Evolutionary conservation across 2,329 filamentous ascomycete species (phyloP).

Genomic region (Gnomoniopsis sp.): DNA sequence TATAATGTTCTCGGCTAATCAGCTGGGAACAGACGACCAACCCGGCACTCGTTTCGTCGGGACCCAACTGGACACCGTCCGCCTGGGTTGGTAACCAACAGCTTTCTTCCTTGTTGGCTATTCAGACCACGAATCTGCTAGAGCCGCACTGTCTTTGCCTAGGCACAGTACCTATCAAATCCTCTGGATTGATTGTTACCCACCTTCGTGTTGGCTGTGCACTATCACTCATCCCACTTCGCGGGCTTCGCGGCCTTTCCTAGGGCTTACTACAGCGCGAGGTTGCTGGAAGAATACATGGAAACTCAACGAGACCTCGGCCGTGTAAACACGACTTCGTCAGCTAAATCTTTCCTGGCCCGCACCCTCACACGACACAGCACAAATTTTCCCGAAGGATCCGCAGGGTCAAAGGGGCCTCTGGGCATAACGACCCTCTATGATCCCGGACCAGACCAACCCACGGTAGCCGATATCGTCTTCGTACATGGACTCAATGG

Average conservation of each 20-base stretch:
- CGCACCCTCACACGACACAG: neutral
- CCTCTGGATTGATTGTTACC: too few relatives aligned
- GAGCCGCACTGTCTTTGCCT: too few relatives aligned
- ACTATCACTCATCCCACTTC: neutral
- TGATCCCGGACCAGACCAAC: conserved; percentile 8
- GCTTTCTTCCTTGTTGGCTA: too few relatives aligned
- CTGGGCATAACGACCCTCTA: conserved; percentile 24
- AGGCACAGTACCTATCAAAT: too few relatives aligned
- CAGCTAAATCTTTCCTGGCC: conserved; percentile 7
- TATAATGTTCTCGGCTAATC: too few relatives aligned
- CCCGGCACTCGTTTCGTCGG: too few relatives aligned
- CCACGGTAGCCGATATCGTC: conserved; percentile 26
- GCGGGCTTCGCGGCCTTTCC: neutral
- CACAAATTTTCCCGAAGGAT: neutral
- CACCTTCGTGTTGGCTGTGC: too few relatives aligned
- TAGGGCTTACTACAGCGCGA: neutral
- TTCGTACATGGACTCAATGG: conserved; percentile 39
- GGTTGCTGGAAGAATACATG: neutral
- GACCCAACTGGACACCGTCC: too few relatives aligned
- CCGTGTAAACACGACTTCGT: neutral
- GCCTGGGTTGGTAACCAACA: too few relatives aligned
- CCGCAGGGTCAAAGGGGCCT: conserved; percentile 20
- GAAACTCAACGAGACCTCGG: neutral
- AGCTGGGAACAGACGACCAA: too few relatives aligned
- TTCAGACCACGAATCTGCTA: too few relatives aligned